Conservation (phyloP, 129 eudicot genomes). For the Kitagawia praeruptora region DNA sequence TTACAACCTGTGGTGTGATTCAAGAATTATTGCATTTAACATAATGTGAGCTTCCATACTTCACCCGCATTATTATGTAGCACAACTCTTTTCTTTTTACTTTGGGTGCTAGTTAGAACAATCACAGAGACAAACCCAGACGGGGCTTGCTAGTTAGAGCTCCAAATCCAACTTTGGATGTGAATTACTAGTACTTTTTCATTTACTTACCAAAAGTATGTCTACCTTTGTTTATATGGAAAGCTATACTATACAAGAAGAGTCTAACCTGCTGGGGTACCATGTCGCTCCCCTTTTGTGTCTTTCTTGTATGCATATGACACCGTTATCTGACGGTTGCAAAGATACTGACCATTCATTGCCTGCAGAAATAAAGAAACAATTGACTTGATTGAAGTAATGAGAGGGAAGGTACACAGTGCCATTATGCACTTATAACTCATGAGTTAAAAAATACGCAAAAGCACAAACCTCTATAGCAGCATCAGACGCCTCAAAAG, state of each 20-base stretch:
- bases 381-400: not conserved
- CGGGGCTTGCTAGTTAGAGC: not conserved
- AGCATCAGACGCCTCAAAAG: slow-evolving; percentile 98
- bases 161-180: not conserved
- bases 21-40: not conserved
- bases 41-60: not conserved
- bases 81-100: not conserved
- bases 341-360: slow-evolving; percentile 93
- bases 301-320: slow-evolving; percentile 99
- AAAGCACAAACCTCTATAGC: slow-evolving; percentile 72
- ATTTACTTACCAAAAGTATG: not conserved
- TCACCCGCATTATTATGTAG: not conserved
- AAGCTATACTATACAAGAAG: not conserved
- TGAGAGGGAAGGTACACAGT: not conserved
- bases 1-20: not conserved
- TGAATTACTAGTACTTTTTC: not conserved
- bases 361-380: slow-evolving; percentile 44
- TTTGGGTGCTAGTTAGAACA: not conserved
- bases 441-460: not conserved
- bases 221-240: not conserved
- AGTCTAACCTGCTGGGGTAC: slow-evolving; percentile 90
- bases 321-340: slow-evolving; percentile 96
- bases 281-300: slow-evolving; percentile 98
- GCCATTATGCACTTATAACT: not conserved
- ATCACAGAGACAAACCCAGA: not conserved